Conservation (phyloP, 345 rosid species). For the Cardamine occulta region DNA sequence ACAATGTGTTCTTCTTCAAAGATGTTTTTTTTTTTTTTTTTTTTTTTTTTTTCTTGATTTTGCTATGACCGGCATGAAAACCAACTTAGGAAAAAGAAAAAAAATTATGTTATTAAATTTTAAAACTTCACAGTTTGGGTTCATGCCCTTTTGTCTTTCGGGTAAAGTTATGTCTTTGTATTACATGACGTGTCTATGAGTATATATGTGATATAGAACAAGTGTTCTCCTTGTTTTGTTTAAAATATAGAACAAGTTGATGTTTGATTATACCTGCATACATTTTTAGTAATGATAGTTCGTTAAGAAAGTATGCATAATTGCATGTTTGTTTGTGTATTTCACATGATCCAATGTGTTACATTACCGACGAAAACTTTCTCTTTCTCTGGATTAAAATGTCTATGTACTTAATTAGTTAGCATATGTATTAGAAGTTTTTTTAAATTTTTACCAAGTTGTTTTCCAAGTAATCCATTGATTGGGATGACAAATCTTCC, state of each 20-base stretch:
- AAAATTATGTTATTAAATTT: not conserved
- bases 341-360: conserved; percentile 22
- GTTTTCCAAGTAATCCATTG: conserved; percentile 31
- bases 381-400: not conserved
- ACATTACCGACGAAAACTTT: not conserved
- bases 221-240: not conserved
- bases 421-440: conserved; percentile 5
- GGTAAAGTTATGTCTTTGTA: conserved; percentile 20
- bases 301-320: conserved; percentile 14
- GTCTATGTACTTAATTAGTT: not conserved
- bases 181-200: conserved; percentile 22
- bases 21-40: not conserved
- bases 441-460: conserved; percentile 9
- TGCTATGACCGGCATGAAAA: conserved; percentile 18
- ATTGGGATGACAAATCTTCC: conserved; percentile 32
- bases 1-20: not conserved
- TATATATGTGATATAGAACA: conserved; percentile 24
- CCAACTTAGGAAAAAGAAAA: not conserved
- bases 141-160: conserved; percentile 26
- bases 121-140: not conserved
- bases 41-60: not conserved
- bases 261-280: conserved; percentile 8
- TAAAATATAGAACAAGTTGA: conserved; percentile 21
- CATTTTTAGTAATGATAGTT: conserved; percentile 17
- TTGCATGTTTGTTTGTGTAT: conserved; percentile 5